Evolutionary conservation across 352 stramenopile species (phyloP).

Genomic region (Plasmopara halstedii): DNA sequence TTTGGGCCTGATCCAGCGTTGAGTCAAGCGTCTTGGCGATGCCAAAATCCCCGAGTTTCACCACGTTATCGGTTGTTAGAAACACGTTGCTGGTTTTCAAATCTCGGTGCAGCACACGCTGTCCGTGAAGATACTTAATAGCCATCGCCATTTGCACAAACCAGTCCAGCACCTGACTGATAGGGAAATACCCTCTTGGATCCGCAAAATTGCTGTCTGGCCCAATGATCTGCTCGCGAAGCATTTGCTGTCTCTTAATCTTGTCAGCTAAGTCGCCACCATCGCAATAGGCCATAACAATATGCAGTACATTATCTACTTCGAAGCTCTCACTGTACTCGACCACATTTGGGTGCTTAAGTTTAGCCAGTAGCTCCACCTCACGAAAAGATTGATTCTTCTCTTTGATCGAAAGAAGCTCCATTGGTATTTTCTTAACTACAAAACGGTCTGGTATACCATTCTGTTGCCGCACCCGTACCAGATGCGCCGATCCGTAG

Average conservation of each 20-base stretch:
- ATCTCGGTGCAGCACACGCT: conserved; percentile 89
- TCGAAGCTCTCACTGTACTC: conserved; percentile 91
- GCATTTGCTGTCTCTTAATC: conserved; percentile 45
- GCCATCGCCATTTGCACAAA: conserved; percentile 93
- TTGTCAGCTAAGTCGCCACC: conserved; percentile 72
- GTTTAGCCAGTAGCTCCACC: conserved; percentile 85
- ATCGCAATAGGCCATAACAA: conserved; percentile 95
- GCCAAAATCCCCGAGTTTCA: conserved; percentile 91
- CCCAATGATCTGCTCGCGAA: conserved; percentile 19
- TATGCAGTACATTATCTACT: conserved; percentile 77
- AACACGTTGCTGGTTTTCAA: conserved; percentile 95
- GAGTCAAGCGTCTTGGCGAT: conserved; percentile 86
- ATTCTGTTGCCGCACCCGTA: conserved; percentile 32
- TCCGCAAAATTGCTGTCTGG: conserved; percentile 8
- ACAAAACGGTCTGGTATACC: conserved; percentile 43
- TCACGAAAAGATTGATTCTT: conserved; percentile 74
- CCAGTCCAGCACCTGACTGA: conserved; percentile 67
- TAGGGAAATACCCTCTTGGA: conserved; percentile 43
- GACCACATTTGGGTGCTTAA: conserved; percentile 93
- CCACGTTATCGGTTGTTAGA: conserved; percentile 71
- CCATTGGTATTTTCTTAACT: conserved; percentile 84
- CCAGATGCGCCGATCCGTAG: conserved; percentile 68
- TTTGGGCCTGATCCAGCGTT: conserved; percentile 81
- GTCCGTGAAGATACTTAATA: conserved; percentile 91
- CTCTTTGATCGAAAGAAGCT: conserved; percentile 70